Evolutionary conservation across 2,329 filamentous ascomycete genomes (phyloP), one percentile per base, ranked within the genome.

Genomic region (Fusarium devonianum): DNA sequence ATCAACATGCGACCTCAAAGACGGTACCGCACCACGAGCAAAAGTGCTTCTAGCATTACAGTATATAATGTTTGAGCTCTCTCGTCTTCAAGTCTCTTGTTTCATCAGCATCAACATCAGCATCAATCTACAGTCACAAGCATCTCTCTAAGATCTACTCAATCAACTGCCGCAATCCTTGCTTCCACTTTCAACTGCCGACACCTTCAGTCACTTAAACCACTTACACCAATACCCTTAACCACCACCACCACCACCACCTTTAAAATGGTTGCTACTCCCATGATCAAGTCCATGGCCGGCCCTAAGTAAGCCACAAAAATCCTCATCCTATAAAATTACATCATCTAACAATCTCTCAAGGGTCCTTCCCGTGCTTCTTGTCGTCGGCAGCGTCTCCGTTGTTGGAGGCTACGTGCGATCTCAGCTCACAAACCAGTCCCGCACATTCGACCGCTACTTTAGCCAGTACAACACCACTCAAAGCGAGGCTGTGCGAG

Each of bases 391-490:
- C 53, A 62, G 62, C 39, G 54, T 57, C 35, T 49, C 60, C 7
- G 26, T 51, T 17, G 49, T 64, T 3, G 49, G 36, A 14, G 52
- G 49, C 37, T 63, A 49, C 32, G 36, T 65, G 37, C 48, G 36
- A 9, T 46, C 48, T 7, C 60, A 65, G 34, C 60, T 65, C 47
- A 41, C 26, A 13, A 48, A 28, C 14, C 46, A 56, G 18, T 65
- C 62, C 4, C 43, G 53, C 32, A 61, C 46, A 4, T 65, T 65
- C 29, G 62, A 65, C 21, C 55, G 62, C 32, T 63, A 52, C 26
- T 65, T 65, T 33, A 52, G 48, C 16, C 49, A 63, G 14, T 65
- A 65, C 39, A 65, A 65, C 62, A 65, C 32, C 19, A 34, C 34
- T 8, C 40, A 56, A 23, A 65, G 62, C 39, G 62, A 65, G 13